These are phyloP conservation scores for Mallotus japonicus DNA, from an alignment of 441 rosid genomes.

Conservation along the genomic window DNA sequence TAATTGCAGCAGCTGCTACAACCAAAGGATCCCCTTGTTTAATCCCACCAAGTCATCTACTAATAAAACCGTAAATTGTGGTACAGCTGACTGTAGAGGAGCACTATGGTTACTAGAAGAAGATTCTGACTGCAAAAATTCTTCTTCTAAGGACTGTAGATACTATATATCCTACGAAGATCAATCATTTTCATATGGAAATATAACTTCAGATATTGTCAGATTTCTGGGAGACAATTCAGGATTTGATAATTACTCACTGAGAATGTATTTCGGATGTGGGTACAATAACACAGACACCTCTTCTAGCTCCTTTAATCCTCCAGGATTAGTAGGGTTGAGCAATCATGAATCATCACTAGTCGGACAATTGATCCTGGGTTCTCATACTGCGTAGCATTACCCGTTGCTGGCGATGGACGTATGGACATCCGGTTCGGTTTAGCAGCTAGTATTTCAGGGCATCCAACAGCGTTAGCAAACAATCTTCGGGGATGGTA, in stretches of 20 bases:
- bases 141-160: background rate
- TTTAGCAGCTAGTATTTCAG: slow-evolving; percentile 8
- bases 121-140: background rate
- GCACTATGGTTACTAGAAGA: background rate
- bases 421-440: background rate
- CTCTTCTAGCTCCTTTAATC: background rate
- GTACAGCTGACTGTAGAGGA: background rate
- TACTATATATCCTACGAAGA: background rate
- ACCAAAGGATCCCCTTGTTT: slow-evolving; percentile 7
- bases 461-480: background rate
- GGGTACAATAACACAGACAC: background rate
- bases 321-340: slow-evolving; percentile 3
- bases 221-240: background rate
- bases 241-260: background rate
- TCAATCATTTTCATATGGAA: background rate
- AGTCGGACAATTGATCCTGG: background rate
- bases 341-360: background rate
- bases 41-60: background rate
- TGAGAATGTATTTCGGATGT: background rate
- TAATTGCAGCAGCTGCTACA: background rate
- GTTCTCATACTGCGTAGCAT: slow-evolving; percentile 8
- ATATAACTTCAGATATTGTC: background rate
- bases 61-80: background rate
- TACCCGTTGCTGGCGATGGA: no score
- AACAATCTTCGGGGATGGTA: background rate